phyloP scores from a whole-genome alignment of 1,284 basidiomycete species.

The Phlebopus sp. region DNA sequence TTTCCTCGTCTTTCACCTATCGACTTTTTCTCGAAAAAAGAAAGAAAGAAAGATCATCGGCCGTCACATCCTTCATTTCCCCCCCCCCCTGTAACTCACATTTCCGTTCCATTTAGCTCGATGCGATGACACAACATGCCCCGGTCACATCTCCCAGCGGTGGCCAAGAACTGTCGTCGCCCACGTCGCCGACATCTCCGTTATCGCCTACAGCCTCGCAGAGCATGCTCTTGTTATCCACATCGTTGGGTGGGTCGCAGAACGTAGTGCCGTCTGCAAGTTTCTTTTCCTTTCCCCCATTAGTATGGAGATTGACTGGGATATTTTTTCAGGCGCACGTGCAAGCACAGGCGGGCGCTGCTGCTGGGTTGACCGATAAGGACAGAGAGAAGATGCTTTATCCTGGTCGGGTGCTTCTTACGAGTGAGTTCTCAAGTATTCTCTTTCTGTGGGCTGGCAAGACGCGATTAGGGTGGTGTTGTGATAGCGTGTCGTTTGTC shows the following conservation, averaged over 20 bases:
- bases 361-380: constrained; percentile 42
- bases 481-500: not conserved
- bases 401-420: constrained; percentile 76
- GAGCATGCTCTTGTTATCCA: constrained; percentile 28
- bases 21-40: constrained; percentile 1
- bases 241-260: constrained; percentile 28
- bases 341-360: not conserved
- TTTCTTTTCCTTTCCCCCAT: too few relatives aligned
- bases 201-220: constrained; percentile 25
- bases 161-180: constrained; percentile 20
- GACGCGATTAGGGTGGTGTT: constrained; percentile 2
- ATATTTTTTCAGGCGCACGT: too few relatives aligned
- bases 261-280: too few relatives aligned
- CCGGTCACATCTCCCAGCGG: constrained; percentile 18
- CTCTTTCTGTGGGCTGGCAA: not conserved
- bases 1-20: not conserved
- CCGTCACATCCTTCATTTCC: not conserved
- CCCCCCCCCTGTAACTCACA: constrained; percentile 2
- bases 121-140: constrained; percentile 30
- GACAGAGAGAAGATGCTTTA: constrained; percentile 74
- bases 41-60: too few relatives aligned
- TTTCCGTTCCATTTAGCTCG: too few relatives aligned
- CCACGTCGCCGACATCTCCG: constrained; percentile 18
- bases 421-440: constrained; percentile 51
- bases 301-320: too few relatives aligned